Conservation (phyloP, 495 filamentous ascomycete genomes). For the Glarea lozoyensis region DNA sequence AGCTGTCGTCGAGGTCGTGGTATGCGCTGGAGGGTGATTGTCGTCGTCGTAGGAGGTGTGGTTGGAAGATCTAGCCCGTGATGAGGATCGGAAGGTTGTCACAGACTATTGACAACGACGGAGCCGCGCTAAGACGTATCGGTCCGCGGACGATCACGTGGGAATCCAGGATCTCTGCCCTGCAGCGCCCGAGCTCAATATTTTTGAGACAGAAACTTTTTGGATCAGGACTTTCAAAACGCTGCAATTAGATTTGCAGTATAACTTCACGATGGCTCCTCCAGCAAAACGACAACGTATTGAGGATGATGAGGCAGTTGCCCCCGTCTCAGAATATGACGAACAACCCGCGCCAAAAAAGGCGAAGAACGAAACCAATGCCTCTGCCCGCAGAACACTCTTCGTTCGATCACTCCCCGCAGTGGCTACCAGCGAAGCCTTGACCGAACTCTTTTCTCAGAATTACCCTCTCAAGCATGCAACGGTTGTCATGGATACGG, state of each 20-base stretch:
- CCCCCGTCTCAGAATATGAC: conserved; percentile 3
- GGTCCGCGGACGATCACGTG: background rate
- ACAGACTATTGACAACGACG: conserved; percentile 8
- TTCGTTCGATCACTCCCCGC: conserved; percentile 84
- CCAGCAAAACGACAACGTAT: conserved; percentile 15
- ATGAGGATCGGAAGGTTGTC: conserved; percentile 4
- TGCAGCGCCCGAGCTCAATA: background rate
- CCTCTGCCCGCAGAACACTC: conserved; percentile 51
- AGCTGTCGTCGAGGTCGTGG: background rate
- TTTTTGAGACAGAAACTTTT: conserved; percentile 6
- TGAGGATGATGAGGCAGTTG: conserved; percentile 9
- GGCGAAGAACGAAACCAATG: conserved; percentile 20
- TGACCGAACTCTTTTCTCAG: conserved; percentile 86
- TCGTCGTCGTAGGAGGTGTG: conserved; percentile 5
- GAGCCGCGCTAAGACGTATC: conserved; percentile 3
- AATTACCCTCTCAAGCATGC: conserved; percentile 92
- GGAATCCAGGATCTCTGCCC: background rate
- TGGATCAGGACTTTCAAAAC: background rate
- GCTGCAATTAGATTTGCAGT: background rate
- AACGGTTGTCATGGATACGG: conserved; percentile 69
- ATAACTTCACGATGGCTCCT: conserved; percentile 9
- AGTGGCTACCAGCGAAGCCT: conserved; percentile 66
- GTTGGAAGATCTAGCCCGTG: background rate
- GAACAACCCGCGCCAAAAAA: conserved; percentile 14
- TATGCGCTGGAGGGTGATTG: conserved; percentile 8